Evolutionary conservation across 2,329 filamentous ascomycete genomes (phyloP), one percentile per base, ranked within the genome.

Genomic region (Xylariaceae sp.): DNA sequence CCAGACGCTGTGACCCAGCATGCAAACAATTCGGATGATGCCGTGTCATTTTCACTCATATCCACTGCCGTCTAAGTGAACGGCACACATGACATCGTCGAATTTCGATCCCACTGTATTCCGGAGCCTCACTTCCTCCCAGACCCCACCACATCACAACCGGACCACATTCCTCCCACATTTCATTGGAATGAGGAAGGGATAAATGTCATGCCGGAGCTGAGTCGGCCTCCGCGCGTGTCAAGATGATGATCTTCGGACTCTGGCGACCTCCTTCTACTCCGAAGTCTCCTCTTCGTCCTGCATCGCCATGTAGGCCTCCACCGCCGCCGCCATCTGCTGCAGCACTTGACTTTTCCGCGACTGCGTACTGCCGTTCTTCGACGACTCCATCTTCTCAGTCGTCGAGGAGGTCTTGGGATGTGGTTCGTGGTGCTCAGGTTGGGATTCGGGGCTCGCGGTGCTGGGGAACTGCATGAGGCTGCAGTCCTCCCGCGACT

Each of bases 401-500:
- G 29, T 30, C 26, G 30, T 17, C 9, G 17, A 2, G 9, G 30
- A 13, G n/a, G 13, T 18, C 26, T 32, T n/a, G 9, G 9, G 3
- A 4, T 32, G 15, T 8, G 17, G 19, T 17, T 9, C 15, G 12
- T 4, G 9, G 11, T 34, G 18, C 34, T 37, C 26, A 18, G 9
- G 19, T 19, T 24, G 17, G 17, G 7, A 9, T 19, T 19, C 33
- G 12, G n/a, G n/a, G 8, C 17, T 19, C 9, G 18, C 16, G 11
- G 19, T 19, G 19, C 13, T n/a, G 4, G 37, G 37, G 3, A 26
- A 13, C 17, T 24, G 29, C 37, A 39, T 13, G 13, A 39, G 30
- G 29, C 49, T 47, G 26, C 49, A 49, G n/a, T 47, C 39, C 8
- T 26, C 9, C 46, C 40, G 45, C 6, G 36, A 38, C 26, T 49